Evolutionary conservation across 2,329 filamentous ascomycete species (phyloP).

Genomic region (Alternaria sp.): DNA sequence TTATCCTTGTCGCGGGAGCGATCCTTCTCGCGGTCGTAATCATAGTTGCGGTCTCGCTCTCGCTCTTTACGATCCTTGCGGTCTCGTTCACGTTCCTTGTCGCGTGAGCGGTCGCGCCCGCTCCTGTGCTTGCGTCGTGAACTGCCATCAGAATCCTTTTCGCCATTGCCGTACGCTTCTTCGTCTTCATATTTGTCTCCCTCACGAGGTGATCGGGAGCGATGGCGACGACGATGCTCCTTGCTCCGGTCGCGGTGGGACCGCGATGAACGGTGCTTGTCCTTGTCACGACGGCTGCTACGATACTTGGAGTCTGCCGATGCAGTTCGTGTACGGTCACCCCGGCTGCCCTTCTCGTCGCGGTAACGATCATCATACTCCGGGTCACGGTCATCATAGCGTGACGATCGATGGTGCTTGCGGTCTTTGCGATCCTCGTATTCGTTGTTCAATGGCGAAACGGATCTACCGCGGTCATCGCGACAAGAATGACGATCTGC

Average conservation of each 20-base stretch:
- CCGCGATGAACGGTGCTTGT: conserved; percentile 53
- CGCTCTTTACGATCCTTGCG: conserved; percentile 56
- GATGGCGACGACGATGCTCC: conserved; percentile 53
- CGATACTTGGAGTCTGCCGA: conserved; percentile 68
- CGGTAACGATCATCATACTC: conserved; percentile 41
- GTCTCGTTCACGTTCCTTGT: conserved; percentile 43
- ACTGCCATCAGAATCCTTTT: conserved; percentile 35
- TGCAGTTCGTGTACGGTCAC: conserved; percentile 67
- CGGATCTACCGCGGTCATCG: conserved; percentile 60
- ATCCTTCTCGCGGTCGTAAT: conserved; percentile 42
- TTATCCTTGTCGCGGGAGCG: conserved; percentile 46
- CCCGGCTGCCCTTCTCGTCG: conserved; percentile 58
- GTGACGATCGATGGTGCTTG: conserved; percentile 58
- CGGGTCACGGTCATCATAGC: conserved; percentile 49
- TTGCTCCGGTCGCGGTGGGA: conserved; percentile 55
- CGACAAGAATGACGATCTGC: conserved; percentile 56
- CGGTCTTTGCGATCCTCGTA: conserved; percentile 47
- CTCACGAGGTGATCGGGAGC: conserved; percentile 48
- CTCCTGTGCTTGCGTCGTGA: conserved; percentile 47
- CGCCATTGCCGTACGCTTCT: conserved; percentile 37
- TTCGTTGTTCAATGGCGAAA: conserved; percentile 48
- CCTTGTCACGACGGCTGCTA: conserved; percentile 61
- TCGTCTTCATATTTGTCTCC: conserved; percentile 41
- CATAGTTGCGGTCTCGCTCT: conserved; percentile 60
- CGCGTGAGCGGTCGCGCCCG: conserved; percentile 37